These are phyloP conservation scores for Rachicladosporium sp. DNA, from an alignment of 2,329 filamentous ascomycete genomes.

Conservation along the genomic window DNA sequence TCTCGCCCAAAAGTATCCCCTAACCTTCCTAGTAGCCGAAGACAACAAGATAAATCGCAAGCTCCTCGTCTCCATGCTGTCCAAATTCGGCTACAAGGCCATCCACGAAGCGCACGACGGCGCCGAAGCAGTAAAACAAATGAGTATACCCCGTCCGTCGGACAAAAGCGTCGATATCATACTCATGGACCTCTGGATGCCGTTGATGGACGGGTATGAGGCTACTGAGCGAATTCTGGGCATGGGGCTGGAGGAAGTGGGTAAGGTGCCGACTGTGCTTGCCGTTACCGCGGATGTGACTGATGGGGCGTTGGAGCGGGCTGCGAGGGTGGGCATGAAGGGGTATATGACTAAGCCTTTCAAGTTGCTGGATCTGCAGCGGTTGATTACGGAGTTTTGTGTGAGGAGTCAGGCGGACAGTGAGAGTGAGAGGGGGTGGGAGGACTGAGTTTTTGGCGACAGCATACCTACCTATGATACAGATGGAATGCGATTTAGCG, in stretches of 20 bases:
- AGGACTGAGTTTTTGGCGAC: not conserved
- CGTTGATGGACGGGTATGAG: slow-evolving; percentile 59
- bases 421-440: not conserved
- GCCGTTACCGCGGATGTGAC: slow-evolving; percentile 58
- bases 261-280: slow-evolving; percentile 34
- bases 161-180: slow-evolving; percentile 45
- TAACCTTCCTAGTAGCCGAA: slow-evolving; percentile 58
- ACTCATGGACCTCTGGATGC: slow-evolving; percentile 70
- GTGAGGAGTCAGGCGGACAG: slow-evolving; percentile 3
- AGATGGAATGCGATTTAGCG: not conserved
- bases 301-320: slow-evolving; percentile 48
- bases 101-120: slow-evolving; percentile 57
- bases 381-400: slow-evolving; percentile 42
- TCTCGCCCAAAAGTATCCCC: slow-evolving; percentile 47
- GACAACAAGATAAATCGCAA: slow-evolving; percentile 62
- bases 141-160: slow-evolving; percentile 25
- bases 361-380: slow-evolving; percentile 49
- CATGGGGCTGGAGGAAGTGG: slow-evolving; percentile 24
- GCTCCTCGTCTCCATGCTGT: slow-evolving; percentile 53
- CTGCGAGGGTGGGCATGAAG: slow-evolving; percentile 51
- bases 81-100: slow-evolving; percentile 52
- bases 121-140: slow-evolving; percentile 52
- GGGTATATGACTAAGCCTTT: slow-evolving; percentile 59
- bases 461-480: not conserved
- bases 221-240: slow-evolving; percentile 51